These are phyloP conservation scores for Chrysoporthe puriensis DNA, from an alignment of 2,329 filamentous ascomycete genomes.

Conservation along the genomic window DNA sequence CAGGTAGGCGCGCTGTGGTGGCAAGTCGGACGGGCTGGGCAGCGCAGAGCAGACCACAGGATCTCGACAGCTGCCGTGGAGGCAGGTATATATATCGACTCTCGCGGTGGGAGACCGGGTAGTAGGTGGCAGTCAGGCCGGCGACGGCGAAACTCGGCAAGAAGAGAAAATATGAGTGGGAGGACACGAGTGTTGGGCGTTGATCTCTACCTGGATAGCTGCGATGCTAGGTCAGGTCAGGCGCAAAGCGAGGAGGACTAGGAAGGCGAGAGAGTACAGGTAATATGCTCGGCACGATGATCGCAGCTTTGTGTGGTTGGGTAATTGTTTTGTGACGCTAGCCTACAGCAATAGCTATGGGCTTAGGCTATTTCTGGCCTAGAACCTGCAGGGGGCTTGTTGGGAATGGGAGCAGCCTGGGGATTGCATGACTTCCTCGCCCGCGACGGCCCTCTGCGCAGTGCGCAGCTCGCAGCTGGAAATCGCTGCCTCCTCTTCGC, in stretches of 20 bases:
- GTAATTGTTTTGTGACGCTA: conserved; percentile 15
- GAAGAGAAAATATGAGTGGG: not conserved
- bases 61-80: not conserved
- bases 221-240: conserved; percentile 6
- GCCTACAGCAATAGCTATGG: conserved; percentile 14
- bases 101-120: not conserved
- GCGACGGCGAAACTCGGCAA: conserved; percentile 12
- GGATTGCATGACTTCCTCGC: not conserved
- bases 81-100: conserved; percentile 3
- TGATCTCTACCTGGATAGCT: conserved; percentile 11
- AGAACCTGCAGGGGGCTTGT: not conserved
- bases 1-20: not conserved
- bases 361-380: conserved; percentile 20
- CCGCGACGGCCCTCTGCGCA: too few species aligned
- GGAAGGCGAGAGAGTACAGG: conserved; percentile 6
- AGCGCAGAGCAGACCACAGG: not conserved
- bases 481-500: not conserved
- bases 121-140: not conserved
- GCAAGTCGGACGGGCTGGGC: too few species aligned
- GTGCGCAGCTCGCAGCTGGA: not conserved
- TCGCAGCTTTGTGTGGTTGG: conserved; percentile 16
- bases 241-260: conserved; percentile 1
- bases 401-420: conserved; percentile 4
- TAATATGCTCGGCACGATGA: conserved; percentile 12
- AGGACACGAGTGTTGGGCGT: not conserved